Evolutionary conservation across 208 protist species (phyloP).

Genomic region (Phytomonas sp.): DNA sequence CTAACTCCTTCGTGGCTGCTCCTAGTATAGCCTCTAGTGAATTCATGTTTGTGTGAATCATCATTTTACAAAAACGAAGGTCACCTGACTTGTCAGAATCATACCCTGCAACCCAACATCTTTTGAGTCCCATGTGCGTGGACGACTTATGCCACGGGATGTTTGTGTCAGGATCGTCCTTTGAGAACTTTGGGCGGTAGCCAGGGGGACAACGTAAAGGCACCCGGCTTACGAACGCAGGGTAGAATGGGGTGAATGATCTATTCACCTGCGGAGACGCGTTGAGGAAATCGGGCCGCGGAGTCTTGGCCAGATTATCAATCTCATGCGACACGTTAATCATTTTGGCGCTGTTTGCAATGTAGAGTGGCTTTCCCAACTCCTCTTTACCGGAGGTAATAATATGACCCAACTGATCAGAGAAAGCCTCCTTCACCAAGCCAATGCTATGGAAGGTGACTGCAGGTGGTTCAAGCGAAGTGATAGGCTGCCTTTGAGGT

Average conservation of each 20-base stretch:
- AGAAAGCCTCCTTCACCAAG: constrained; percentile 29
- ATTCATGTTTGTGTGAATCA: constrained; percentile 17
- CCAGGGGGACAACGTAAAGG: constrained; percentile 23
- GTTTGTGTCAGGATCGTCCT: constrained; percentile 26
- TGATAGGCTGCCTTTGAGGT: not conserved
- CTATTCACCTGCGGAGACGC: not conserved
- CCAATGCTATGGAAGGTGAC: constrained; percentile 14
- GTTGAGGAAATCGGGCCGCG: constrained; percentile 23
- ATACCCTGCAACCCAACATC: constrained; percentile 12
- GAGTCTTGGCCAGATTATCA: constrained; percentile 36
- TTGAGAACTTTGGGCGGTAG: constrained; percentile 39
- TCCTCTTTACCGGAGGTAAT: constrained; percentile 4
- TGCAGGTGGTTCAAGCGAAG: not conserved
- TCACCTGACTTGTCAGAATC: not conserved
- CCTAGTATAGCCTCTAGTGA: constrained; percentile 39
- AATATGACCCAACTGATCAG: not conserved
- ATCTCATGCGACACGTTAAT: constrained; percentile 13
- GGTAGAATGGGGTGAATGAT: not conserved
- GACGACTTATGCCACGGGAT: constrained; percentile 22
- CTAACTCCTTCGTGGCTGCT: constrained; percentile 32
- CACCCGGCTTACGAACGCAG: constrained; percentile 6
- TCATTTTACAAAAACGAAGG: constrained; percentile 17
- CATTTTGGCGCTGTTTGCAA: not conserved
- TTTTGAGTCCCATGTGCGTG: constrained; percentile 1
- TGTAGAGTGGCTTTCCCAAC: constrained; percentile 16